Conservation (phyloP, 2,329 filamentous ascomycete genomes). For the Tolypocladium inflatum region DNA sequence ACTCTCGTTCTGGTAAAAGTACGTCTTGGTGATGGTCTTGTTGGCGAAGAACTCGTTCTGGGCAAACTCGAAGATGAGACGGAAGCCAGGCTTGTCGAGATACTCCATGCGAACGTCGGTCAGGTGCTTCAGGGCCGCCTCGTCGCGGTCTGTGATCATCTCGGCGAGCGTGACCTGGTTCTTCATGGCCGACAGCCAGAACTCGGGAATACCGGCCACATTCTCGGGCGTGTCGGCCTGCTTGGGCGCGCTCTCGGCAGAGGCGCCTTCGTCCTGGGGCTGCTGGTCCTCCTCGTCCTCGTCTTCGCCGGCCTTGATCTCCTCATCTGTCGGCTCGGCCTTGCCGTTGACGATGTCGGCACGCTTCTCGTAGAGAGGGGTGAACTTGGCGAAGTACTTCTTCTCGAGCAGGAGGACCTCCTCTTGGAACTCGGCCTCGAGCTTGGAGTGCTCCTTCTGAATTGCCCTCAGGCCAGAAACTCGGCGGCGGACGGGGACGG, state of each 20-base stretch:
- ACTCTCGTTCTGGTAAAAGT: slow-evolving; percentile 98
- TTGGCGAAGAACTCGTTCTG: slow-evolving; percentile 97
- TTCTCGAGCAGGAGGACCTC: slow-evolving; percentile 97
- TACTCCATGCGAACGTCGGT: slow-evolving; percentile 98
- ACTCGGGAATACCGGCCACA: slow-evolving; percentile 84
- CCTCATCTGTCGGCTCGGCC: slow-evolving; percentile 75
- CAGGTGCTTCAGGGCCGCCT: slow-evolving; percentile 82
- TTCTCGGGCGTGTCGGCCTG: slow-evolving; percentile 45
- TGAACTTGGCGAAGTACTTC: slow-evolving; percentile 99
- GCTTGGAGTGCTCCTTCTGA: slow-evolving; percentile 96
- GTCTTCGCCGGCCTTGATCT: slow-evolving; percentile 79
- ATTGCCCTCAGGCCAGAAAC: slow-evolving; percentile 95
- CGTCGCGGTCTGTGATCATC: slow-evolving; percentile 97
- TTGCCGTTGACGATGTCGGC: slow-evolving; percentile 84
- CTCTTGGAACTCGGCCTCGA: slow-evolving; percentile 97
- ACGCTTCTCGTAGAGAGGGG: slow-evolving; percentile 92
- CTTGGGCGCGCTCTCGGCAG: slow-evolving; percentile 45
- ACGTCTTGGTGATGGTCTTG: slow-evolving; percentile 95
- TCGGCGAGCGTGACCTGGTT: slow-evolving; percentile 95
- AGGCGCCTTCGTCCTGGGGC: slow-evolving; percentile 54
- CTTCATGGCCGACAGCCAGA: slow-evolving; percentile 99
- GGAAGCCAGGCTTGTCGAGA: slow-evolving; percentile 95
- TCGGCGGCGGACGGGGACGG: slow-evolving; percentile 78
- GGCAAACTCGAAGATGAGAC: slow-evolving; percentile 92
- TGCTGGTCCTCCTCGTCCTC: slow-evolving; percentile 64